Evolutionary conservation across 2,329 filamentous ascomycete species (phyloP).

Genomic region (Fusarium temperatum): DNA sequence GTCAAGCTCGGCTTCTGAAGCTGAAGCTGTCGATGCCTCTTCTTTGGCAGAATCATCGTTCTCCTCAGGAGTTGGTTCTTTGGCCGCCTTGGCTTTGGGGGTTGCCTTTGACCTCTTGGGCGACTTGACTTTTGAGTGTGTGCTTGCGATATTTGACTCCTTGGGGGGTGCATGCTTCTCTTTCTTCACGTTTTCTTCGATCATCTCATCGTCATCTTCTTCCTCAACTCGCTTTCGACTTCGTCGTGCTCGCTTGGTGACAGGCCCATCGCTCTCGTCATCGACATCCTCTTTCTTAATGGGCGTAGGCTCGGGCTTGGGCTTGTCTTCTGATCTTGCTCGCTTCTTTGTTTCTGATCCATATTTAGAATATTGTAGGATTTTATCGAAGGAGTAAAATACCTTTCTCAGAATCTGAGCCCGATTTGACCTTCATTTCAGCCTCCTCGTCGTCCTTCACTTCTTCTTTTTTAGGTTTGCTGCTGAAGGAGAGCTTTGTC

Average conservation of each 20-base stretch:
- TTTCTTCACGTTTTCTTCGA: slow-evolving; percentile 47
- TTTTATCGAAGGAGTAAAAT: neutral
- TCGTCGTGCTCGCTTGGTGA: slow-evolving; percentile 65
- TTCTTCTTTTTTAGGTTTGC: slow-evolving; percentile 56
- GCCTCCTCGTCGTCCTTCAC: slow-evolving; percentile 44
- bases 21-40: slow-evolving; percentile 44
- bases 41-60: slow-evolving; percentile 42
- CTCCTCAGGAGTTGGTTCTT: slow-evolving; percentile 20
- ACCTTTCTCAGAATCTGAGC: slow-evolving; percentile 53
- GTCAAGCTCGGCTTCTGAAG: slow-evolving; percentile 51
- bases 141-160: slow-evolving; percentile 32
- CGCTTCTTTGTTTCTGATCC: slow-evolving; percentile 59
- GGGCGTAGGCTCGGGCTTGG: slow-evolving; percentile 26
- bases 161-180: slow-evolving; percentile 15
- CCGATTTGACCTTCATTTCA: slow-evolving; percentile 48
- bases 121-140: slow-evolving; percentile 38
- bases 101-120: slow-evolving; percentile 28
- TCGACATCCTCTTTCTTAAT: slow-evolving; percentile 53
- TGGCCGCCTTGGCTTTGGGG: slow-evolving; percentile 20
- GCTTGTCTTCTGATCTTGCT: slow-evolving; percentile 41
- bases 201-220: slow-evolving; percentile 60
- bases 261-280: slow-evolving; percentile 67
- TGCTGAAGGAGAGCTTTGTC: slow-evolving; percentile 80
- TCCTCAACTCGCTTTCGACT: slow-evolving; percentile 58
- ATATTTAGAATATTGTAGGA: neutral